These are phyloP conservation scores for Trichophyton verrucosum DNA, from an alignment of 2,329 filamentous ascomycete genomes.

Conservation along the genomic window DNA sequence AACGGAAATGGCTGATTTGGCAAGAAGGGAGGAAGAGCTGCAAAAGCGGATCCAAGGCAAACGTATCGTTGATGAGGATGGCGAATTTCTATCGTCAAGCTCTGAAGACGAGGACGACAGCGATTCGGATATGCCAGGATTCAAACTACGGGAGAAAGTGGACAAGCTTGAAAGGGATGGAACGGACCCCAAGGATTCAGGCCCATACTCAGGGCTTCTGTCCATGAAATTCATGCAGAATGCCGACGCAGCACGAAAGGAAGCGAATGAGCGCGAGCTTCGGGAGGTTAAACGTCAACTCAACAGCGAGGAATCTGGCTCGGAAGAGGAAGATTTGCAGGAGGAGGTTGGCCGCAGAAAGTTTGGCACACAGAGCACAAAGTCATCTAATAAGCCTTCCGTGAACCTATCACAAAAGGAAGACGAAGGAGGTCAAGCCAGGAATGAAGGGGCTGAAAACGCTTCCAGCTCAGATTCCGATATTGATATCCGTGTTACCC, in stretches of 20 bases:
- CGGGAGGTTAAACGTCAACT: conserved; percentile 59
- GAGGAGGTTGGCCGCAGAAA: conserved; percentile 50
- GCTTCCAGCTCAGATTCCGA: conserved; percentile 20
- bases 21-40: conserved; percentile 68
- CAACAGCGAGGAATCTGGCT: conserved; percentile 45
- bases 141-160: conserved; percentile 31
- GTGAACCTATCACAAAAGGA: conserved; percentile 39
- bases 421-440: conserved; percentile 34
- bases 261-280: conserved; percentile 67
- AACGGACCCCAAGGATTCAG: conserved; percentile 28
- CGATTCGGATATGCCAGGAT: conserved; percentile 26
- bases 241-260: conserved; percentile 64
- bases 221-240: conserved; percentile 91
- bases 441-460: conserved; percentile 20
- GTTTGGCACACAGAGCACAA: conserved; percentile 24
- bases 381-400: conserved; percentile 22
- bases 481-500: conserved; percentile 26
- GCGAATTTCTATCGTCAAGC: conserved; percentile 44
- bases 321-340: conserved; percentile 38
- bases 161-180: conserved; percentile 38
- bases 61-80: conserved; percentile 48
- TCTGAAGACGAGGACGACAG: conserved; percentile 53
- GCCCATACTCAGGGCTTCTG: conserved; percentile 55
- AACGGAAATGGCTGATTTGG: conserved; percentile 65
- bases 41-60: conserved; percentile 67